Base-by-base conservation (phyloP, 345 rosid genomes). In the Linum trigynum region DNA sequence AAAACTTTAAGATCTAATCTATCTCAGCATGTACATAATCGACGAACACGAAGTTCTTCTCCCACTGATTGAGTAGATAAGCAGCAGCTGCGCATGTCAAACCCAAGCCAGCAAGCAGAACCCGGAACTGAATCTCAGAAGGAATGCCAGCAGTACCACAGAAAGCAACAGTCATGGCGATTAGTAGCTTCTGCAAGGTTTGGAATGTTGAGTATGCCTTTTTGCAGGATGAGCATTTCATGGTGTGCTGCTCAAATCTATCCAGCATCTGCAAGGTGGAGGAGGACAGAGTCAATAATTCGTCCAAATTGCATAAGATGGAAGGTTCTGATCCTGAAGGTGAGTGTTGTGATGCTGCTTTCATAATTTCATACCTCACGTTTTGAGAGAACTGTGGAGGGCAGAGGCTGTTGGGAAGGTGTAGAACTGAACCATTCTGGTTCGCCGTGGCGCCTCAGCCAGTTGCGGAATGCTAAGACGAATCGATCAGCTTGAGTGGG, bases 401-500 rank as follows among this genome's bases (percentile, higher is more conserved):
- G 90, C 65, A 79, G 74, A 65, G 90, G 76, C 72, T 83, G 90
- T 39, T 71, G 80, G 69, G 62, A 10, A 37, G 37, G 14, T 35
- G 37, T 62, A 39, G 60, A 62, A 17, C 81, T 80, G 3, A 90
- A 85, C 97, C 97, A 90, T 42, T 84, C 86, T 0, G 99, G 97
- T 67, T 88, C 32, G 1, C 97, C 97, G 45, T 94, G 92, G 11
- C 83, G 81, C 62, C 89, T 81, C 5, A 94, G 86, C 99, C 99
- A 94, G 62, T 84, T 86, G 61, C 97, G 78, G 67, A 94, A 90
- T 2, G 95, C 96, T 70, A 90, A 78, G 65, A 94, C 99, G 2
- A 94, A 77, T 5, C 92, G 95, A 69, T 94, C 96, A 0, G 99
- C 96, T 80, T 85, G 99, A 0, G 99, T 88, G 36, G 97, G 95